A percentile compares a stretch with the other conserved stretches of the same genome.
Conservation (phyloP, 2,329 filamentous ascomycete species). For the Exophiala spinifera region DNA sequence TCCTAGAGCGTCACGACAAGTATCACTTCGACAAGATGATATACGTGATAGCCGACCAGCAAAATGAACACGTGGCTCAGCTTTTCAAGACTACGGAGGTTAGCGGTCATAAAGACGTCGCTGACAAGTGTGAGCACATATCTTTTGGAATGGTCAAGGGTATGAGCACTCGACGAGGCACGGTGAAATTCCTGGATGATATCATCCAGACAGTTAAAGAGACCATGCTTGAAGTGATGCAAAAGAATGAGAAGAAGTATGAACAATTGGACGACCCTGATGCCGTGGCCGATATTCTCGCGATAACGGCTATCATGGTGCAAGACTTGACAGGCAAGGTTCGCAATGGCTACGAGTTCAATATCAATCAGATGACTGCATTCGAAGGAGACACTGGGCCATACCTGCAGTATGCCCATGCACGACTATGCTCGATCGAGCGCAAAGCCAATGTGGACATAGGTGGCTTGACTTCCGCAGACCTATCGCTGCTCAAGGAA, state of each 20-base stretch:
- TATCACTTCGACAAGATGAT: constrained; percentile 67
- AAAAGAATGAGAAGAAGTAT: constrained; percentile 85
- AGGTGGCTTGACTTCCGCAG: constrained; percentile 52
- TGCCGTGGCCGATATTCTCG: constrained; percentile 78
- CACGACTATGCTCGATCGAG: constrained; percentile 57
- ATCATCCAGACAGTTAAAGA: constrained; percentile 78
- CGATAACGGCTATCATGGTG: constrained; percentile 94
- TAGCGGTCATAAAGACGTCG: constrained; percentile 59
- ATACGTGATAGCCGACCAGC: constrained; percentile 63
- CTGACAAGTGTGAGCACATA: constrained; percentile 59
- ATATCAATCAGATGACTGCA: constrained; percentile 63
- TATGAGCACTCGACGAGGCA: constrained; percentile 65
- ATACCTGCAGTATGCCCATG: constrained; percentile 63
- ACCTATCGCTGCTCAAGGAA: constrained; percentile 61
- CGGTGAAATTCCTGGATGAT: constrained; percentile 70
- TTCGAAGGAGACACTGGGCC: constrained; percentile 66
- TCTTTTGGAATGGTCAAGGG: constrained; percentile 66
- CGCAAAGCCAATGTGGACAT: constrained; percentile 52
- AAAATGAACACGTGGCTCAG: constrained; percentile 63
- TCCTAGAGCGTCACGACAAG: constrained; percentile 59
- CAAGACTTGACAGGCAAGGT: constrained; percentile 95
- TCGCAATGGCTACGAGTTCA: constrained; percentile 64
- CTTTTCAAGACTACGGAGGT: constrained; percentile 64
- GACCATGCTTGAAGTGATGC: constrained; percentile 98
- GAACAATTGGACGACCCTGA: constrained; percentile 80